phyloP scores from a whole-genome alignment of 2,329 filamentous ascomycete genomes.

The Dactylellina haptotyla region DNA sequence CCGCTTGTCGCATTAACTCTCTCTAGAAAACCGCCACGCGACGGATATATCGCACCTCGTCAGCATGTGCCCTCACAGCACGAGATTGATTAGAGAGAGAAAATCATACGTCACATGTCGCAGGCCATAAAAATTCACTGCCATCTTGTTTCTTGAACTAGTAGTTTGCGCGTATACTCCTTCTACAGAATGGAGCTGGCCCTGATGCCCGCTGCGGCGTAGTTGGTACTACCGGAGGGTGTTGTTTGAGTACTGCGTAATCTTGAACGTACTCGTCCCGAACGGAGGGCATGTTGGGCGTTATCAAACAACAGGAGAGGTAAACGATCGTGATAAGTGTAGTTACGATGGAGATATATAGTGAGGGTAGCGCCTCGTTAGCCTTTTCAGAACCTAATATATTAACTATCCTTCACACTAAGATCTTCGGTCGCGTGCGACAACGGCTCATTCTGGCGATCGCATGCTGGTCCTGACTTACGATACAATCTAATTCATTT shows the following conservation, averaged over 20 bases:
- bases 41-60: no score
- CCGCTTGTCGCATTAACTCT: conserved; percentile 20
- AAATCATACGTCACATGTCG: conserved; percentile 13
- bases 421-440: no score
- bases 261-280: conserved; percentile 17
- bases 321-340: not conserved
- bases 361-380: no score
- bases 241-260: conserved; percentile 3
- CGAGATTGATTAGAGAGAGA: no score
- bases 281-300: conserved; percentile 17
- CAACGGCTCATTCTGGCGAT: no score
- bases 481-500: no score
- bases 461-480: no score
- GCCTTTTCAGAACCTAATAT: no score
- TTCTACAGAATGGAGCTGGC: conserved; percentile 21
- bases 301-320: no score
- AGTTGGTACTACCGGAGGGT: not conserved
- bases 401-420: no score
- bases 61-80: no score
- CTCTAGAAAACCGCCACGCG: not conserved
- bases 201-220: conserved; percentile 13
- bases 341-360: not conserved
- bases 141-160: not conserved
- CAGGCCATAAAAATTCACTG: not conserved
- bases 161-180: conserved; percentile 9